phyloP scores from a whole-genome alignment of 257 asterid species.

The Nicotiana undulata region DNA sequence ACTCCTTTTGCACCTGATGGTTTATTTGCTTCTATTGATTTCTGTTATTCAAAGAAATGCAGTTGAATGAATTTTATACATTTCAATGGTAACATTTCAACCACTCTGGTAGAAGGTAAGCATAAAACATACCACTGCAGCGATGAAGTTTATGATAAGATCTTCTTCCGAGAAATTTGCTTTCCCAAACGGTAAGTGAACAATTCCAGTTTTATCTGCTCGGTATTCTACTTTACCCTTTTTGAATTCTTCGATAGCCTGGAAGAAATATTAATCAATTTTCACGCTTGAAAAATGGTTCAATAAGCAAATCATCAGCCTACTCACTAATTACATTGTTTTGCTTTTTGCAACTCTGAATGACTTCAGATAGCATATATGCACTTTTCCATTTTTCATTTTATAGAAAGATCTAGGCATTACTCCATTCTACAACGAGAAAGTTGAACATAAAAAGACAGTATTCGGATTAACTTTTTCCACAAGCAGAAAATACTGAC shows the following conservation, averaged over 20 bases:
- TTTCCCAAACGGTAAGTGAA: conserved; percentile 92
- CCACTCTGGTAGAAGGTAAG: background rate
- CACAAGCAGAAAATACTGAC: conserved; percentile 4
- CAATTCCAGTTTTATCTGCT: conserved; percentile 99
- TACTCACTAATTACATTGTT: background rate
- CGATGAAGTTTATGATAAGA: conserved; percentile 67
- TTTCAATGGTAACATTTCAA: background rate
- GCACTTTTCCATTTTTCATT: background rate
- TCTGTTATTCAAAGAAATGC: conserved; percentile 34
- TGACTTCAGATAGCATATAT: background rate
- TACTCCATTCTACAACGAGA: background rate
- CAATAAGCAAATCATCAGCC: background rate
- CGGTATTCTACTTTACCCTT: conserved; percentile 94
- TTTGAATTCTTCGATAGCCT: conserved; percentile 96
- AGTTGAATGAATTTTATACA: background rate
- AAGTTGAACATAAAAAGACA: background rate
- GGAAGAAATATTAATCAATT: conserved; percentile 12
- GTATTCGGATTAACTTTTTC: background rate
- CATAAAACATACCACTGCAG: conserved; percentile 58
- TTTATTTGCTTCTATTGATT: conserved; percentile 86
- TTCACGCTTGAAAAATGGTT: background rate
- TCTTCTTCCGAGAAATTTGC: conserved; percentile 84
- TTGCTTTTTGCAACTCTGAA: background rate
- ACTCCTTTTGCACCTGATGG: conserved; percentile 91
- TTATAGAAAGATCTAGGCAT: background rate